Percentiles rank a stretch among this genome's conserved stretches.
Evolutionary conservation across 2,329 filamentous ascomycete genomes (phyloP).

Genomic region (Penicillium sp.): DNA sequence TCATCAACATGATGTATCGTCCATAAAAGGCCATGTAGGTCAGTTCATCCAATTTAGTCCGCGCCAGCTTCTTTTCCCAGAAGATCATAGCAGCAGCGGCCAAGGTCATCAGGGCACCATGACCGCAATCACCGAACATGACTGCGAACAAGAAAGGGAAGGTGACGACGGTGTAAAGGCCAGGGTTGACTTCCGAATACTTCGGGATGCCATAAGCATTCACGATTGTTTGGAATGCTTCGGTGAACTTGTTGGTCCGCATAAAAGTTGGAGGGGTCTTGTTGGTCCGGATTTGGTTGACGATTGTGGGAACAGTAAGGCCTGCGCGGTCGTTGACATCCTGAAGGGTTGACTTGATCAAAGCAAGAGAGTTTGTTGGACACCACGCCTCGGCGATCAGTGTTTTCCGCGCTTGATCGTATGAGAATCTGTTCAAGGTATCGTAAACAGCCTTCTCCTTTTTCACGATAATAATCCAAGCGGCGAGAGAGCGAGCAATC

Average conservation of each 20-base stretch:
- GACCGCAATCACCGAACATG: slow-evolving; percentile 99
- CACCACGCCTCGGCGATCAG: slow-evolving; percentile 98
- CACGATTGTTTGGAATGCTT: slow-evolving; percentile 98
- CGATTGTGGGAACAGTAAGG: slow-evolving; percentile 94
- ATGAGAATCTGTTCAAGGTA: slow-evolving; percentile 93
- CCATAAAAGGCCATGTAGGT: slow-evolving; percentile 99
- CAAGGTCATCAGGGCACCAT: slow-evolving; percentile 82
- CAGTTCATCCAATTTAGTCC: slow-evolving; percentile 92
- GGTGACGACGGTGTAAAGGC: slow-evolving; percentile 89
- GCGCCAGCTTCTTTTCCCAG: slow-evolving; percentile 78
- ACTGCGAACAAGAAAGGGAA: slow-evolving; percentile 99
- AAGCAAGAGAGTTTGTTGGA: slow-evolving; percentile 81
- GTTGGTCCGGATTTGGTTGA: slow-evolving; percentile 95
- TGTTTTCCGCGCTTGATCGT: slow-evolving; percentile 91
- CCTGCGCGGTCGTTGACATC: slow-evolving; percentile 96
- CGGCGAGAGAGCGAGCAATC: slow-evolving; percentile 86
- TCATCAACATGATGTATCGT: slow-evolving; percentile 96
- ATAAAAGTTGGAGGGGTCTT: slow-evolving; percentile 97
- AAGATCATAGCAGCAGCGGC: slow-evolving; percentile 92
- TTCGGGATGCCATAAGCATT: slow-evolving; percentile 97
- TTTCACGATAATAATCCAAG: slow-evolving; percentile 96
- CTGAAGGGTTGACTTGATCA: slow-evolving; percentile 90
- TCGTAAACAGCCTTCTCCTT: slow-evolving; percentile 99
- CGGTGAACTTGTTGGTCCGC: slow-evolving; percentile 97
- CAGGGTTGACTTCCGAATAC: slow-evolving; percentile 95